Percentiles rank a stretch among this genome's conserved stretches.
These are phyloP conservation scores for Gnomoniopsis smithogilvyi DNA, from an alignment of 2,329 filamentous ascomycete genomes.

Conservation along the genomic window DNA sequence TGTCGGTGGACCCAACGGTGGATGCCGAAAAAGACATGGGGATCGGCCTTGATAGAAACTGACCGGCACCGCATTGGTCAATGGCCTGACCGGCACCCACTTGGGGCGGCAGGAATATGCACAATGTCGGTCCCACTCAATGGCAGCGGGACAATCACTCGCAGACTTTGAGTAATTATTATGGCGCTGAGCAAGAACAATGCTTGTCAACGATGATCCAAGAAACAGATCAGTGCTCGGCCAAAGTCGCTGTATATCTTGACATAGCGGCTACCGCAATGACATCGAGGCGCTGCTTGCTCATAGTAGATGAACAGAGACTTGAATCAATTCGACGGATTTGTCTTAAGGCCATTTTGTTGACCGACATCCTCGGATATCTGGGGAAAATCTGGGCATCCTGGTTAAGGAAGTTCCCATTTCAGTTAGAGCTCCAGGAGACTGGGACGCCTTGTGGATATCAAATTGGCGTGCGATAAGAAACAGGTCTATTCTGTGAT, in stretches of 20 bases:
- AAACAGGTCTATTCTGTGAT: not conserved
- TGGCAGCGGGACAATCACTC: not conserved
- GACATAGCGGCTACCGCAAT: too few species aligned
- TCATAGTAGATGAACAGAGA: too few species aligned
- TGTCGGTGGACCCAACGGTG: not conserved
- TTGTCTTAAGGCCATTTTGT: too few species aligned
- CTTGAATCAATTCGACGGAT: too few species aligned
- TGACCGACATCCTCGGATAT: too few species aligned
- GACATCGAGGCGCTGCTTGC: too few species aligned
- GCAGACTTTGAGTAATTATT: not conserved
- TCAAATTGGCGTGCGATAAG: constrained; percentile 2
- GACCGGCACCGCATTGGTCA: not conserved
- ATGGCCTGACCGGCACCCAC: not conserved
- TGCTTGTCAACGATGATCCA: not conserved
- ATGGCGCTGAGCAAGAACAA: not conserved
- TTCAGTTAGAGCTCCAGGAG: too few species aligned
- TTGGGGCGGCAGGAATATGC: constrained; percentile 2
- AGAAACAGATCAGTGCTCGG: too few species aligned
- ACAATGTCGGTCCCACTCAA: not conserved
- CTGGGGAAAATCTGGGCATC: too few species aligned
- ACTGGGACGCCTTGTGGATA: too few species aligned
- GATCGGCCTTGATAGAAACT: not conserved
- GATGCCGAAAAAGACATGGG: not conserved
- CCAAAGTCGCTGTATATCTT: too few species aligned
- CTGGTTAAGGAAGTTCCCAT: too few species aligned